A percentile compares a stretch with the other conserved stretches of the same genome.
Evolutionary conservation across 176 grass and related monocot genomes (phyloP).

Genomic region (Coix lacrymajobi): DNA sequence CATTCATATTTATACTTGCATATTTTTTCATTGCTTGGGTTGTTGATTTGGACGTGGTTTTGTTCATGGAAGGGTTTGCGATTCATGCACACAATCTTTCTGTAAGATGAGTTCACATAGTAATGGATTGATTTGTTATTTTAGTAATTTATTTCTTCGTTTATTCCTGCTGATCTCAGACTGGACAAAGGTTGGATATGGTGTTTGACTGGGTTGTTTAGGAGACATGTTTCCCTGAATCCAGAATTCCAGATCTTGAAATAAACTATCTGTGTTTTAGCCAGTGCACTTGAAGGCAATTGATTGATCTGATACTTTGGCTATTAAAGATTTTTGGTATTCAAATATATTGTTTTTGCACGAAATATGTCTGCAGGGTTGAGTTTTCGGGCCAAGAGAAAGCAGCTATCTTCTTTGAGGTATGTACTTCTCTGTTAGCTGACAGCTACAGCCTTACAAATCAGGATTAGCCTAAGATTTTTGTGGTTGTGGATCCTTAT

Average conservation of each 20-base stretch:
- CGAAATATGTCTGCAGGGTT: conserved; percentile 53
- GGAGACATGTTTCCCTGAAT: not conserved
- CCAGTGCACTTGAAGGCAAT: not conserved
- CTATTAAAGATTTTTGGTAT: conserved; percentile 9
- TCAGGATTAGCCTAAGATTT: conserved; percentile 15
- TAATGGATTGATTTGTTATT: not conserved
- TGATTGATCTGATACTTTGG: not conserved
- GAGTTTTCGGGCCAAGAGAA: conserved; percentile 87
- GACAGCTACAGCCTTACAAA: conserved; percentile 16
- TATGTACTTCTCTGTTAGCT: conserved; percentile 27
- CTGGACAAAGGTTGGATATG: conserved; percentile 9
- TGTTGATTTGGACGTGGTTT: conserved; percentile 1
- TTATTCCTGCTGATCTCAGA: not conserved
- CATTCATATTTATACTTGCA: conserved; percentile 15
- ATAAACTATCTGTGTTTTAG: not conserved
- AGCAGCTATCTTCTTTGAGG: conserved; percentile 78
- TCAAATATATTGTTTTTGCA: conserved; percentile 28
- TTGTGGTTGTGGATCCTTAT: not conserved
- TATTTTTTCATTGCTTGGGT: conserved; percentile 6
- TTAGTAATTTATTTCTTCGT: not conserved
- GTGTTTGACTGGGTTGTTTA: conserved; percentile 2
- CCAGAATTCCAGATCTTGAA: not conserved
- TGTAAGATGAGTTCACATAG: not conserved
- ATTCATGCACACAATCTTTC: not conserved
- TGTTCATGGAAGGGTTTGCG: not conserved